A percentile compares a stretch with the other conserved stretches of the same genome.
Conservation (phyloP, 2,329 filamentous ascomycete genomes). For the Myriosclerotinia scirpicola region DNA sequence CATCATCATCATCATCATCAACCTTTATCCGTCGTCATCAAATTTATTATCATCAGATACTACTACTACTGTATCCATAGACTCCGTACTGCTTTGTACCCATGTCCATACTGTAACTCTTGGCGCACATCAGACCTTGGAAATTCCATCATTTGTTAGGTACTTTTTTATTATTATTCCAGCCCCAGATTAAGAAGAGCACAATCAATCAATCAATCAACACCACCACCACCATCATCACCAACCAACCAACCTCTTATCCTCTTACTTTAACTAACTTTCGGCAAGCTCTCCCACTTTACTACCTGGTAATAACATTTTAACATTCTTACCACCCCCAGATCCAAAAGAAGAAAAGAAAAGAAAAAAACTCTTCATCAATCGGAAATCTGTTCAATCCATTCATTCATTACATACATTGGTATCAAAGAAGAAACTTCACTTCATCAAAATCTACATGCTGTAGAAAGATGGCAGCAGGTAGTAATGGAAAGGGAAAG, state of each 20-base stretch:
- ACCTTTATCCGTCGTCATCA: no score
- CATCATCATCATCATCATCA: no score
- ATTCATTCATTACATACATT: conserved; percentile 4
- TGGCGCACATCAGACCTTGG: conserved; percentile 16
- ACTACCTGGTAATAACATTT: no score
- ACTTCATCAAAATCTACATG: conserved; percentile 28
- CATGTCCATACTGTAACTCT: background rate
- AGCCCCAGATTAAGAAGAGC: conserved; percentile 1
- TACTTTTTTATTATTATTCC: background rate
- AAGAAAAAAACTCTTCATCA: background rate
- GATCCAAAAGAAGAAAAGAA: no score
- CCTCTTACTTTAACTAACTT: no score
- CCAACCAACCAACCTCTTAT: no score
- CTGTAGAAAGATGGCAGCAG: conserved; percentile 42
- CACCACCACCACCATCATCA: background rate
- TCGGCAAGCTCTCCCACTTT: no score
- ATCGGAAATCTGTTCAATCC: background rate
- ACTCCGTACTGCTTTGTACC: no score
- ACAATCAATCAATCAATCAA: no score
- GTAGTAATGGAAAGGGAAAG: conserved; percentile 41
- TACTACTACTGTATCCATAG: no score
- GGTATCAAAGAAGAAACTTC: background rate
- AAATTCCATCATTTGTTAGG: background rate
- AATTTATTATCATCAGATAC: no score
- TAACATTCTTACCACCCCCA: no score